These are phyloP conservation scores for Blastobotrys capitulatus DNA, from an alignment of 1,139 yeast genomes.

Conservation along the genomic window DNA sequence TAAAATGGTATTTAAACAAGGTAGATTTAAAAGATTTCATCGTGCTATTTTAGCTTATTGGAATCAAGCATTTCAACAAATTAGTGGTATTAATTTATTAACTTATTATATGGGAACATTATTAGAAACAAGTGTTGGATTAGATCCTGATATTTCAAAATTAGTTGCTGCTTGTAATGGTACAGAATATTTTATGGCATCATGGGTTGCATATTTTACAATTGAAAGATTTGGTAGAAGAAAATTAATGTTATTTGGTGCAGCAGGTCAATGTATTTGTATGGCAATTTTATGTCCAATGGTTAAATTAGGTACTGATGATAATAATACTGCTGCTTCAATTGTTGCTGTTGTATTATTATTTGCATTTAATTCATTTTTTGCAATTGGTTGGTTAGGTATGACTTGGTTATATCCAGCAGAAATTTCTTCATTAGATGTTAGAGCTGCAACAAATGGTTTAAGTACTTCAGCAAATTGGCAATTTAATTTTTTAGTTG, in stretches of 20 bases:
- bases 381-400: slow-evolving; percentile 53
- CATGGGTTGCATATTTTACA: slow-evolving; percentile 40
- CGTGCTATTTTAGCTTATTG: slow-evolving; percentile 44
- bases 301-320: slow-evolving; percentile 20
- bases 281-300: slow-evolving; percentile 25
- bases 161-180: slow-evolving; percentile 45
- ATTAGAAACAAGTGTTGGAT: slow-evolving; percentile 41
- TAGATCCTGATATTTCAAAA: slow-evolving; percentile 38
- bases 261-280: slow-evolving; percentile 30
- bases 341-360: slow-evolving; percentile 43
- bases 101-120: slow-evolving; percentile 49
- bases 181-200: slow-evolving; percentile 41
- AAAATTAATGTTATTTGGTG: slow-evolving; percentile 41
- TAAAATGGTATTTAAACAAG: slow-evolving; percentile 14
- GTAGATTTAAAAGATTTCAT: slow-evolving; percentile 39
- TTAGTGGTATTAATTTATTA: slow-evolving; percentile 66
- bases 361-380: slow-evolving; percentile 49
- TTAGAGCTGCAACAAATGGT: slow-evolving; percentile 48
- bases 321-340: slow-evolving; percentile 25
- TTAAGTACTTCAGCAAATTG: slow-evolving; percentile 50
- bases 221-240: slow-evolving; percentile 60
- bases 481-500: slow-evolving; percentile 48
- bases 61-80: slow-evolving; percentile 56
- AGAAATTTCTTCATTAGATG: slow-evolving; percentile 48
- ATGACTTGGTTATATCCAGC: slow-evolving; percentile 39